Percentiles rank a stretch among this genome's conserved stretches.
Evolutionary conservation across 2,329 filamentous ascomycete species (phyloP).

Genomic region (Ceratocystis alfenasii): DNA sequence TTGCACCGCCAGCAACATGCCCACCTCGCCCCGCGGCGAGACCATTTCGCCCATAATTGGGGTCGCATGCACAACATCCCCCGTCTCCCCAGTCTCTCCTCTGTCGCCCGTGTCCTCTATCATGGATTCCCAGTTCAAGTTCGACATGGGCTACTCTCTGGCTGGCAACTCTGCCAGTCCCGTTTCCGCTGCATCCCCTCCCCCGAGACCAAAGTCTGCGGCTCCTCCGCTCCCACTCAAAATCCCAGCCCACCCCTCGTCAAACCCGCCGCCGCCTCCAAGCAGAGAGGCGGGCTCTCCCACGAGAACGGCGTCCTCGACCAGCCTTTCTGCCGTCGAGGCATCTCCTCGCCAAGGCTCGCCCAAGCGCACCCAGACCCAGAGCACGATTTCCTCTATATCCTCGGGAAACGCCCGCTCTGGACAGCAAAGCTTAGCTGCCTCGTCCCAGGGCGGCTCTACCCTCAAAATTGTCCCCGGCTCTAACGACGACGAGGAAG

Average conservation of each 20-base stretch:
- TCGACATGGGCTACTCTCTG: neutral
- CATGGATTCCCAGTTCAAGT: constrained; percentile 3
- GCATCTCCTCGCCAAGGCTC: constrained; percentile 17
- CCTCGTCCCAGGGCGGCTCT: constrained; percentile 8
- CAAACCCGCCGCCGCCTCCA: constrained; percentile 10
- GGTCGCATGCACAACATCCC: constrained; percentile 17
- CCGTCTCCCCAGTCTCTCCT: neutral
- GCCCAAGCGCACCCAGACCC: constrained; percentile 17
- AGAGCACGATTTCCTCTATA: constrained; percentile 19
- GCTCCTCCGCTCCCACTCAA: constrained; percentile 15
- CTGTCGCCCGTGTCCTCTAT: neutral
- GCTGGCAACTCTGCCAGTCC: neutral
- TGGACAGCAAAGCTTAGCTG: constrained; percentile 6
- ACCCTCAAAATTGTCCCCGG: constrained; percentile 12
- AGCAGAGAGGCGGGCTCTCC: constrained; percentile 9
- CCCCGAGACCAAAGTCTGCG: constrained; percentile 13
- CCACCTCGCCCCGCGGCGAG: constrained; percentile 10
- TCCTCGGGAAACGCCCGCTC: constrained; percentile 10
- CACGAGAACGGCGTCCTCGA: constrained; percentile 15
- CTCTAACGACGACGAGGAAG: neutral
- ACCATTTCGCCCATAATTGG: constrained; percentile 5
- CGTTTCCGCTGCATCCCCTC: neutral
- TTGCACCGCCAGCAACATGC: constrained; percentile 5
- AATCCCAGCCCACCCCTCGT: constrained; percentile 10
- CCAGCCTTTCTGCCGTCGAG: constrained; percentile 13